Conservation (phyloP, 768 basidiomycete genomes). For the Bullera alba region DNA sequence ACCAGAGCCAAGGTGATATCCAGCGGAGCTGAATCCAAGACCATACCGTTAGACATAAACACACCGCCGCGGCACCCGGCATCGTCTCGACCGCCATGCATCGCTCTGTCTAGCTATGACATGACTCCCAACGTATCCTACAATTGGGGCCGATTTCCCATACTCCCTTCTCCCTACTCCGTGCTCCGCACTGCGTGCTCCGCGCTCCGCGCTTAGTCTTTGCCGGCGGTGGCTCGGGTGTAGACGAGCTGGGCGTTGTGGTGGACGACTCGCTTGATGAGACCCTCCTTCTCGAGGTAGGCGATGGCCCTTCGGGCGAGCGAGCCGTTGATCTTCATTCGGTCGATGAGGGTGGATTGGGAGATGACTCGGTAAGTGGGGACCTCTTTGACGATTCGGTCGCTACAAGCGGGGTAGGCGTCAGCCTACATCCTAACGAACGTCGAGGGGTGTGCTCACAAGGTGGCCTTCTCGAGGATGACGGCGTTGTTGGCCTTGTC, state of each 20-base stretch:
- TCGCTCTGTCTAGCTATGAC: no score
- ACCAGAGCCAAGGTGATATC: no score
- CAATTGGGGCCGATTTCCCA: neutral
- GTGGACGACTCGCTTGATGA: constrained; percentile 94
- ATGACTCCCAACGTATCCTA: no score
- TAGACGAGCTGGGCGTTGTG: constrained; percentile 90
- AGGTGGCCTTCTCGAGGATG: constrained; percentile 85
- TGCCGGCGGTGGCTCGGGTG: constrained; percentile 50
- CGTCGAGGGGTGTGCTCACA: constrained; percentile 25
- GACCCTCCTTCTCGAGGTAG: constrained; percentile 86
- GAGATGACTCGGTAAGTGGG: constrained; percentile 99
- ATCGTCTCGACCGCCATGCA: no score
- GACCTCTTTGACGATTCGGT: constrained; percentile 84
- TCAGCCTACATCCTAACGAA: neutral
- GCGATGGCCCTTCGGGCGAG: constrained; percentile 84
- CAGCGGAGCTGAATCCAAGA: no score
- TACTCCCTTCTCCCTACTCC: neutral
- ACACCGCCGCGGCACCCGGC: no score
- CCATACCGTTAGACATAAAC: no score
- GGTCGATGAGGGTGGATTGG: constrained; percentile 95
- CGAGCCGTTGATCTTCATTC: constrained; percentile 92
- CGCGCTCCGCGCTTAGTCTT: constrained; percentile 40
- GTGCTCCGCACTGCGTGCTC: no score
- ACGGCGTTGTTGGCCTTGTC: constrained; percentile 99
- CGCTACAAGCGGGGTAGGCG: constrained; percentile 22